These are phyloP conservation scores for Ceratocystis albifundus DNA, from an alignment of 2,329 filamentous ascomycete genomes.

Conservation along the genomic window DNA sequence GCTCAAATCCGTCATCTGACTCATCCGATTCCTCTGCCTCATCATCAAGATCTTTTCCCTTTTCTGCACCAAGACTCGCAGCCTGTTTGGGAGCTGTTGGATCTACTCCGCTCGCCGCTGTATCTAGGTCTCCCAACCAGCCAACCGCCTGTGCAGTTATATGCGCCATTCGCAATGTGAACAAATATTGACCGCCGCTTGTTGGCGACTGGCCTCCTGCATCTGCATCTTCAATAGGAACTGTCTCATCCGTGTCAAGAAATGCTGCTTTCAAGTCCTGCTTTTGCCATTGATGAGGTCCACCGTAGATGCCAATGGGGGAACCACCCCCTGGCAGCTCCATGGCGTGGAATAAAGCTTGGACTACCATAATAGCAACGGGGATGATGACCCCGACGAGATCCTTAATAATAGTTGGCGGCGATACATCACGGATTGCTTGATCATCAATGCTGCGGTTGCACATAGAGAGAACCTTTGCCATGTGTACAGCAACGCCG, in stretches of 20 bases:
- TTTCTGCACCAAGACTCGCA: neutral
- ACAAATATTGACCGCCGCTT: neutral
- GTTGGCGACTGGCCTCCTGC: neutral
- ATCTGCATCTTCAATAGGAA: neutral
- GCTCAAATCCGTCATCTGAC: conserved; percentile 18
- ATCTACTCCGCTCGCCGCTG: too few species aligned
- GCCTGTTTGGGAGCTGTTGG: too few species aligned
- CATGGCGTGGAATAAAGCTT: conserved; percentile 5
- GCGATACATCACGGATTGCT: too few species aligned
- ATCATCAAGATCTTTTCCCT: neutral
- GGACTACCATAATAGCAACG: conserved; percentile 12
- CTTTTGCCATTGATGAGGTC: too few species aligned
- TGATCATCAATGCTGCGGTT: neutral
- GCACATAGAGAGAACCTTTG: neutral
- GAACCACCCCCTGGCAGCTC: neutral
- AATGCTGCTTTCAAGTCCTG: too few species aligned
- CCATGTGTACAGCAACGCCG: conserved; percentile 5
- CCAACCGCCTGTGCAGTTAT: too few species aligned
- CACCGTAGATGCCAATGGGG: too few species aligned
- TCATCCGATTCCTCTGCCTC: neutral
- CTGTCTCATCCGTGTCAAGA: neutral
- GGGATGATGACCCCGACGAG: conserved; percentile 15
- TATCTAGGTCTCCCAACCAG: too few species aligned
- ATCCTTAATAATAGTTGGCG: too few species aligned
- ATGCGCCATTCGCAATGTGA: neutral